phyloP scores from a whole-genome alignment of 1,139 yeast genomes.

The Pichia kudriavzevii region DNA sequence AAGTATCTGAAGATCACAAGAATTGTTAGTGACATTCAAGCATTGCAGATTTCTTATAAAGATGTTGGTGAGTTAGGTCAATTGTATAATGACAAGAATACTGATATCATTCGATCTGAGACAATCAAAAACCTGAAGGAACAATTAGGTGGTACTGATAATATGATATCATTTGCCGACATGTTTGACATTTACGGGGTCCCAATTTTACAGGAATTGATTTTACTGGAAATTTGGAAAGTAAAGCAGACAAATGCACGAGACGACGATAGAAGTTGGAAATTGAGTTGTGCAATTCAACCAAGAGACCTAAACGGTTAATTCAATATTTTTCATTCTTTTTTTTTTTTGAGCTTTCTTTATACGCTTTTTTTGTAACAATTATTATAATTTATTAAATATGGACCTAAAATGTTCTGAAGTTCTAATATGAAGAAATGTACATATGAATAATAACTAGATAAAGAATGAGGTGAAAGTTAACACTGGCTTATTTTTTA shows the following conservation, averaged over 20 bases:
- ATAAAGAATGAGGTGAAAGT: not conserved
- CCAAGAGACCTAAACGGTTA: slow-evolving; percentile 25
- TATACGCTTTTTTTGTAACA: not conserved
- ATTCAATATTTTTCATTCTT: not conserved
- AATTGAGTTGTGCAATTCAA: slow-evolving; percentile 50
- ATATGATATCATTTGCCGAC: slow-evolving; percentile 21
- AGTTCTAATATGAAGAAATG: slow-evolving; percentile 1
- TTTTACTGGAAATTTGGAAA: slow-evolving; percentile 63
- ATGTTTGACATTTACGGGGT: slow-evolving; percentile 32
- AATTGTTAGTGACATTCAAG: slow-evolving; percentile 71
- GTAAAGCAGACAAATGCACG: slow-evolving; percentile 51
- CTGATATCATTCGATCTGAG: slow-evolving; percentile 25
- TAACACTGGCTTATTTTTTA: slow-evolving; percentile 30
- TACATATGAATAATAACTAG: not conserved
- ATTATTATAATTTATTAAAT: not conserved
- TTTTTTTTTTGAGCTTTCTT: not conserved
- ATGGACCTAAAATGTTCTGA: slow-evolving; percentile 6
- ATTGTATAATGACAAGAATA: slow-evolving; percentile 20
- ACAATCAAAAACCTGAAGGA: slow-evolving; percentile 22
- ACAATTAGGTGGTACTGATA: slow-evolving; percentile 16
- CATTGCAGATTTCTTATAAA: slow-evolving; percentile 59
- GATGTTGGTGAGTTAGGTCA: slow-evolving; percentile 25
- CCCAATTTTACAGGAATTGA: slow-evolving; percentile 53
- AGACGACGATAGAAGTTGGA: slow-evolving; percentile 67
- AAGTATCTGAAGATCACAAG: slow-evolving; percentile 70